Conservation (phyloP, 2,329 filamentous ascomycete species). For the Dryadomyces sulphureus region DNA sequence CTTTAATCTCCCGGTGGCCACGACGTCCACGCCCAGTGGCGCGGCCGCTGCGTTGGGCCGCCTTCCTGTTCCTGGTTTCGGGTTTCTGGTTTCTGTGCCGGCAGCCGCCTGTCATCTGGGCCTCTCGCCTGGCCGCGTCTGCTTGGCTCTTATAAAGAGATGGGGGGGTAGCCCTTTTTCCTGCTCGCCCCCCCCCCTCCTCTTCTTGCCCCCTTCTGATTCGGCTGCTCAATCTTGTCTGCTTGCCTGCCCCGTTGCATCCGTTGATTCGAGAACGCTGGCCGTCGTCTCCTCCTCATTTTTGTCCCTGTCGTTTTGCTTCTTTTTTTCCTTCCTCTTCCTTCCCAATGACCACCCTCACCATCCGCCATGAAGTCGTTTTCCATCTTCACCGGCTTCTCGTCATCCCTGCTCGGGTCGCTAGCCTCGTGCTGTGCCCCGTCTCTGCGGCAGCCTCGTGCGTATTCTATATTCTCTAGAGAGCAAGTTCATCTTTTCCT, state of each 20-base stretch:
- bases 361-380: background rate
- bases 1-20: no score
- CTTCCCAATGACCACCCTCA: background rate
- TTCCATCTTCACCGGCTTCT: constrained; percentile 24
- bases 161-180: no score
- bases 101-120: no score
- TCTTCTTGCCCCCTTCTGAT: background rate
- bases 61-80: background rate
- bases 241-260: no score
- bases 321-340: background rate
- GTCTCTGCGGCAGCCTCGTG: constrained; percentile 2
- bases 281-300: background rate
- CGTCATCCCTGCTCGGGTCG: constrained; percentile 31
- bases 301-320: background rate
- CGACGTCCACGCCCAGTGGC: background rate
- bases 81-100: background rate
- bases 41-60: constrained; percentile 2
- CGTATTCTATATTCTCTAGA: background rate
- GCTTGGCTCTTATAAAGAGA: no score
- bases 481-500: background rate
- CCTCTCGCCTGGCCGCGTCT: no score
- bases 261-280: background rate
- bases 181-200: background rate
- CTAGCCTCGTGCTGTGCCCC: constrained; percentile 30
- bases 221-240: constrained; percentile 1